phyloP scores from a whole-genome alignment of 2,329 filamentous ascomycete genomes.

The Arthrocladium fulminans region DNA sequence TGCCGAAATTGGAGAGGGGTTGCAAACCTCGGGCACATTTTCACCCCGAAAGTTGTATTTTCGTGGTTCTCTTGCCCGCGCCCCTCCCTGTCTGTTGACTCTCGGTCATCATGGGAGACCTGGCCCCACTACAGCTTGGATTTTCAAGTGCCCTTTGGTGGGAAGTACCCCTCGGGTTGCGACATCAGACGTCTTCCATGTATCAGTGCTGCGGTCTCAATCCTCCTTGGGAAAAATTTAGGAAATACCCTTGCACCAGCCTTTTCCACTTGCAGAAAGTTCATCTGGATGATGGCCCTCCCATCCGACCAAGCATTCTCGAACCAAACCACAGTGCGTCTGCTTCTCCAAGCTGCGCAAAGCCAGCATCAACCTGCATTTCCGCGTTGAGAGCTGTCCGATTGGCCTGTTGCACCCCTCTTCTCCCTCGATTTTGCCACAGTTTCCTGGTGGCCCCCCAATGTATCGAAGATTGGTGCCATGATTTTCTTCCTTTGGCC shows the following conservation, averaged over 20 bases:
- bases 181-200: no score
- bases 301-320: neutral
- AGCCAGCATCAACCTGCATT: slow-evolving; percentile 1
- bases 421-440: slow-evolving; percentile 3
- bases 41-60: no score
- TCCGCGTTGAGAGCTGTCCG: neutral
- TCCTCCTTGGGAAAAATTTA: no score
- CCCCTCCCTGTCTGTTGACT: neutral
- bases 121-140: neutral
- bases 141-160: neutral
- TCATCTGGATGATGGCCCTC: neutral
- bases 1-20: neutral
- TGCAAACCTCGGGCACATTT: neutral
- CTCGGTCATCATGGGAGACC: neutral
- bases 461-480: neutral
- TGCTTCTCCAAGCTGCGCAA: neutral
- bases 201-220: no score
- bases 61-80: neutral
- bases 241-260: neutral
- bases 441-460: neutral
- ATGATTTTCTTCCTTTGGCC: slow-evolving; percentile 7
- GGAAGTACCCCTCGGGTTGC: no score
- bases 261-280: neutral
- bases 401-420: slow-evolving; percentile 8
- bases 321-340: neutral